Base-by-base conservation (phyloP, 768 basidiomycete species). In the Suillus luteus region DNA sequence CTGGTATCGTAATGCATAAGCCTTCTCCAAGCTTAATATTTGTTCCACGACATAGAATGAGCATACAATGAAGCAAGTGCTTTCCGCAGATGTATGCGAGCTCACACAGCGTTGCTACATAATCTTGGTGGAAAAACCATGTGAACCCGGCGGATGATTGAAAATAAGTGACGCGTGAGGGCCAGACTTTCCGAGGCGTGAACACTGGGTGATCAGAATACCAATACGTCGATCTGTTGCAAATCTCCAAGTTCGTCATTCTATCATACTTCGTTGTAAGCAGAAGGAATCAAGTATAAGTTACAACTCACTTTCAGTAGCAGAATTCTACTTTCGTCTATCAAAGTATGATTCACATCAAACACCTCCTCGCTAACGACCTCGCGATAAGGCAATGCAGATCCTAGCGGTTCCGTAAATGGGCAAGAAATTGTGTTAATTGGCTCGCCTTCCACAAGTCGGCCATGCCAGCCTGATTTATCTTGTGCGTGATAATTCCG, bases 401-500 rank as follows among this genome's bases (percentile, higher is more conserved):
- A 31, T 31, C 51, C 51, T 19, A 52, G 51, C 9, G 51, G 51
- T 52, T 52, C 51, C 51, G 9, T 31, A 10, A 52, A 52, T 52
- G 27, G 51, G 27, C 27, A 9, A 51, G 9, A 52, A n/a, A 75
- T 73, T 17, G 76, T 75, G 44, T 66, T 66, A 38, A n/a, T 55
- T 52, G 38, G 52, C 61, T 61, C 15, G 55, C 61, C 49, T 69
- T 68, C 31, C 15, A 37, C 69, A 68, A 62, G 73, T 74, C 12
- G 70, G 70, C 60, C 78, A 77, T 43, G 67, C 41, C 62, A 38
- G 41, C 61, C n/a, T 60, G 55, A 62, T 19, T 15, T 59, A 35
- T 61, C n/a, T 46, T 59, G 44, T 54, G 64, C 19, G 49, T 59
- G 33, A 59, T 55, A 48, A 38, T 63, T 60, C 9, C 59, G 38